Percentiles rank a stretch among this genome's conserved stretches.
Conservation (phyloP, 1,139 yeast genomes). For the Saccharomyces hybrid region DNA sequence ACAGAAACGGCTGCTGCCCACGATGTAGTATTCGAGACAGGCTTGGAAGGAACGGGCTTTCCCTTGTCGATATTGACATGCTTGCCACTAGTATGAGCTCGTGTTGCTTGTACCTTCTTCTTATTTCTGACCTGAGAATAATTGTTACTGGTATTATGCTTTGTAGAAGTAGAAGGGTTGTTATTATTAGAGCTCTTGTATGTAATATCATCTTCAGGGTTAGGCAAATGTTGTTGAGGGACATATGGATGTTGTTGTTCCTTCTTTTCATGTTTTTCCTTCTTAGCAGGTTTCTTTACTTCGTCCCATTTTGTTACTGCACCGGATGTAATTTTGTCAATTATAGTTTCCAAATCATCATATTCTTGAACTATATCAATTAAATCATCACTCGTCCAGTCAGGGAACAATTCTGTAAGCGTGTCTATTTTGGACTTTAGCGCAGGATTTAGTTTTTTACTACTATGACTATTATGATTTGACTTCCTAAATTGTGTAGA, state of each 20-base stretch:
- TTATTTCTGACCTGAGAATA: constrained; percentile 24
- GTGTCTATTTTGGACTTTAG: constrained; percentile 46
- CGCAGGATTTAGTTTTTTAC: constrained; percentile 35
- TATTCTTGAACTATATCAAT: constrained; percentile 67
- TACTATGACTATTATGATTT: constrained; percentile 10
- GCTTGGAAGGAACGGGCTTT: constrained; percentile 15
- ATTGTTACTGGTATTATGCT: constrained; percentile 19
- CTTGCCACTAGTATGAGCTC: constrained; percentile 24
- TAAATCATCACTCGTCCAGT: constrained; percentile 87
- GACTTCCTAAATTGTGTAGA: constrained; percentile 1
- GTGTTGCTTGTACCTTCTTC: constrained; percentile 19
- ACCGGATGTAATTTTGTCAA: constrained; percentile 83
- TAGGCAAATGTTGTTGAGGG: neutral
- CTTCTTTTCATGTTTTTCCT: constrained; percentile 35
- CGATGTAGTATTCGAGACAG: constrained; percentile 6
- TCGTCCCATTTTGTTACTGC: constrained; percentile 55
- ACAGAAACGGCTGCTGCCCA: constrained; percentile 10
- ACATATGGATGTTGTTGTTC: constrained; percentile 19
- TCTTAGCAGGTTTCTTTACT: constrained; percentile 47
- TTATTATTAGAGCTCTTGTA: neutral
- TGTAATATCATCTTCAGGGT: neutral
- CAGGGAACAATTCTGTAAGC: constrained; percentile 83
- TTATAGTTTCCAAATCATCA: constrained; percentile 69
- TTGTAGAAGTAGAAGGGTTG: constrained; percentile 17
- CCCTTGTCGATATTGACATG: constrained; percentile 27